These are phyloP conservation scores for Russula virescens DNA, from an alignment of 768 basidiomycete genomes.

Conservation along the genomic window DNA sequence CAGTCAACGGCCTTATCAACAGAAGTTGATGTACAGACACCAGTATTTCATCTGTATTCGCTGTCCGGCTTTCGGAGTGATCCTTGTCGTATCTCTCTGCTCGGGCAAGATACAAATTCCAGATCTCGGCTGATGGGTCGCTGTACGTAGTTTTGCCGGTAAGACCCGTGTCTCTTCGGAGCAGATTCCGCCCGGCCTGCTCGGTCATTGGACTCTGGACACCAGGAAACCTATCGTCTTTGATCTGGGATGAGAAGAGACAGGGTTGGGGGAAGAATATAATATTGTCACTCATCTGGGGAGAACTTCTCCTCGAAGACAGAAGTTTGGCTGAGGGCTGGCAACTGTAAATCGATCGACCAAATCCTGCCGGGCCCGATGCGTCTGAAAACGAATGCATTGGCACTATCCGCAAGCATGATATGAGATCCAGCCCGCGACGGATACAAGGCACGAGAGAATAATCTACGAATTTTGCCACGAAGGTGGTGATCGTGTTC, in stretches of 20 bases:
- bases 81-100: slow-evolving; percentile 18
- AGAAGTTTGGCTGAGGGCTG: background rate
- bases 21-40: slow-evolving; percentile 12
- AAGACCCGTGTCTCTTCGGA: too few species aligned
- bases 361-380: background rate
- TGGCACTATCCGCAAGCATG: background rate
- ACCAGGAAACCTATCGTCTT: background rate
- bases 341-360: background rate
- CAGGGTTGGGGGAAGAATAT: background rate
- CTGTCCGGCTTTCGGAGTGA: slow-evolving; percentile 20
- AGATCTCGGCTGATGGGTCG: slow-evolving; percentile 10
- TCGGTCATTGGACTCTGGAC: background rate
- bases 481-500: background rate
- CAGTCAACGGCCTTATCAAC: too few species aligned
- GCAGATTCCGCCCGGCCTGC: background rate
- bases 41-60: slow-evolving; percentile 18
- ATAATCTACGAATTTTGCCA: background rate
- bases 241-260: too few species aligned
- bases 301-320: too few species aligned
- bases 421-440: background rate
- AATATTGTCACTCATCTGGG: background rate
- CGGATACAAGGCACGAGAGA: background rate
- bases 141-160: too few species aligned
- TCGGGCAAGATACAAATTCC: slow-evolving; percentile 14
- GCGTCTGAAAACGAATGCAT: background rate